Evolutionary conservation across 371 early-diverging fungal species (phyloP), one percentile per base, ranked within the genome.

Genomic region (Mucor mucedo): DNA sequence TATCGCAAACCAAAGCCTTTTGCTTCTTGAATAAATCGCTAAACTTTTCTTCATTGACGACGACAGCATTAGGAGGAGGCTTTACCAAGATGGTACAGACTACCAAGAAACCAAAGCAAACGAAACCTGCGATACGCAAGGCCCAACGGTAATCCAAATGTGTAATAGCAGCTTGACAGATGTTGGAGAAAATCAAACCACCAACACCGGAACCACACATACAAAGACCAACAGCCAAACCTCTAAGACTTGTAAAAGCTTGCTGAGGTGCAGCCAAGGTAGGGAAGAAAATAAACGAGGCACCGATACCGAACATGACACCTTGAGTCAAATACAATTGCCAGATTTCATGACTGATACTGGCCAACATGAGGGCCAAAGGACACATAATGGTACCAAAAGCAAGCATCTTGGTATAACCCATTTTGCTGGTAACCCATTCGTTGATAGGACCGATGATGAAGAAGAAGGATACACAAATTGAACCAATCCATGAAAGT

Each of bases 321-420:
- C 92, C 91, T 58, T 91, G 91, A 1, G 90, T 89, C 44, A 91
- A 53, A 44, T 83, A 84, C 28, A 90, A 60, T 35, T 90, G 90
- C 90, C 90, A 91, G 0, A 88, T 63, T 62, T 86, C 59, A n/a
- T 72, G 75, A 29, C 79, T 70, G 64, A 87, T 86, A 11, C 84
- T 83, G 3, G 90, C 90, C 10, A 89, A 63, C 29, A 90, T 74
- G 2, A 89, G 76, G 0, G 86, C 87, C n/a, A 80, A 69, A 2
- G 85, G 78, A 30, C 83, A 79, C 16, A 79, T 53, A 35, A 87
- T 71, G 45, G 70, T 69, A 6, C 83, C 86, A 27, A 80, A 69
- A 44, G 68, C 75, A 4, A 85, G 79, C 56, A 85, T 82, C 33
- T 78, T 69, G 41, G 79, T 79, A 62, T 84, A 80, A 1, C 89